Evolutionary conservation across 495 filamentous ascomycete species (phyloP), one percentile per base, ranked within the genome.

Genomic region (Penicillium turbatum): DNA sequence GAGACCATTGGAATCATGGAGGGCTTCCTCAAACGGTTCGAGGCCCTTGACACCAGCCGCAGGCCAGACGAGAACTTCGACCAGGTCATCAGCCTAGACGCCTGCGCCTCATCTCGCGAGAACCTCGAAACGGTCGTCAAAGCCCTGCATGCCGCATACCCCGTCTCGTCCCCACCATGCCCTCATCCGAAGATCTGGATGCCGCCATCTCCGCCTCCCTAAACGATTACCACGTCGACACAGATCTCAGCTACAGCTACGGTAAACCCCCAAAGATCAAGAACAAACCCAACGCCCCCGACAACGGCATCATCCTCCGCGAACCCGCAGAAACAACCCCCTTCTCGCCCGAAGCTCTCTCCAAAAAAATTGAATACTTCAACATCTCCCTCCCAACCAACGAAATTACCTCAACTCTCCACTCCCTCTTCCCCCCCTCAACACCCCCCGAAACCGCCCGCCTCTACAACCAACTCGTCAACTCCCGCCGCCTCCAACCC

Each of bases 1-100:
- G 89, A 95, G 65, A 83, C 92, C 31, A 75, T 89, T 19, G 82
- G 82, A 8, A 97, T 99, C 62, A 97, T 99, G 93, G 86, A 96
- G 55, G 90, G 90, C 32, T 99, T 99, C 73, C 74, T 98, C 39
- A 54, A 71, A 0, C 86, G 93, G 13, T 99, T 97, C 66, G 85
- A 97, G 68, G 79, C 83, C 3, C 72, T 90, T 50, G 78, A 97
- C 56, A 67, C 68, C 1, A 73, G 79, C 21, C 72, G 62, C 16
- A 61, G 67, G 16, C 92, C 92, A 3, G 95, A 99, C 65, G 74
- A 81, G 42, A 71, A 71, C 26, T 97, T 97, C 57, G 87, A 96
- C 57, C 67, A 82, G 7, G 73, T 96, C 48, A 95, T 99, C 65
- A 79, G 95, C 60, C 82, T 99, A 0, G 86, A 97, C 59, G 86